Evolutionary conservation across 208 protist genomes (phyloP), one percentile per base, ranked within the genome.

Genomic region (Trypanosoma mega): DNA sequence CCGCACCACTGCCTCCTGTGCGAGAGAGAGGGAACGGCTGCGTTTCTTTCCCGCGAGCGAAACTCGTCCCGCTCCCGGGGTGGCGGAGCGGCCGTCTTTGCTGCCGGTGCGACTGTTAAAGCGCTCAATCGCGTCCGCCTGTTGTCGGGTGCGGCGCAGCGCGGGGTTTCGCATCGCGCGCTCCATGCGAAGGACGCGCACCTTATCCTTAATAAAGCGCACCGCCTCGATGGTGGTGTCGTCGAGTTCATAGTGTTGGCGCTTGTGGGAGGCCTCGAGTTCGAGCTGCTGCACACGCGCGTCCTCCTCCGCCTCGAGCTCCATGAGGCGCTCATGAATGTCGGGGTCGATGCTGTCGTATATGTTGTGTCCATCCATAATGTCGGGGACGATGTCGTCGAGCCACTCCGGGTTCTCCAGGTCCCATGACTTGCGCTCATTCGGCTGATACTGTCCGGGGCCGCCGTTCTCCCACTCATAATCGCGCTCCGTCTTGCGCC

Each of bases 341-440:
- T 99, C 98, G 9, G 98, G 97, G 73, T 99, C 99, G 55, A 99
- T 93, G 73, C 98, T 99, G 82, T 99, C 99, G 36, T 93, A 89
- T 72, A 99, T 98, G 76, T 99, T 99, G 78, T 99, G 98, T 44
- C 99, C 99, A 67, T 99, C 95, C 80, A 99, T 96, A 70, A 99
- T 99, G 73, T 99, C 98, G 2, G 99, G 99, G 44, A 99, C 98
- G 43, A 90, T 85, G 72, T 99, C 99, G 34, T 98, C 92, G 23
- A 93, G 94, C 98, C 98, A 99, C 45, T 98, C 97, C 3, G 93
- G 82, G 62, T 98, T 77, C 47, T 93, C 86, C 21, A 99, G 74
- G 39, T 93, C 77, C 81, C 90, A 97, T 24, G 86, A 85, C 57
- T 97, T 93, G 49, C 88, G 82, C 26, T 87, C 79, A 56, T 98